These are phyloP conservation scores for Hypoxylon sp. DNA, from an alignment of 2,329 filamentous ascomycete species.

Conservation along the genomic window DNA sequence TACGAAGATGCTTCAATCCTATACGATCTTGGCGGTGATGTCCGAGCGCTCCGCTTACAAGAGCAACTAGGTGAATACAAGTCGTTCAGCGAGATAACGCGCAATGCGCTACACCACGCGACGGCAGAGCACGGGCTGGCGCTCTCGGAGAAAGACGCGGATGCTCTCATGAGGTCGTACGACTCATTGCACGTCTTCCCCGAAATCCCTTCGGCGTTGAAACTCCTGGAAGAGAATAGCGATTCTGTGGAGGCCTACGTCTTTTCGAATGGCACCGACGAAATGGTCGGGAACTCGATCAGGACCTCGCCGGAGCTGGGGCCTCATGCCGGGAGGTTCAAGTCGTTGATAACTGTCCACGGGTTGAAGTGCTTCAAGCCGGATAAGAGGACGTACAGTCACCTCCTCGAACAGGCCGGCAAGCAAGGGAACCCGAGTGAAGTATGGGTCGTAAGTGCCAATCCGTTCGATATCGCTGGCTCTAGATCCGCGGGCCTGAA, in stretches of 20 bases:
- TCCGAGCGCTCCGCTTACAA: constrained; percentile 20
- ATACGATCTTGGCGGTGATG: background rate
- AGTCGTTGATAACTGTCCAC: constrained; percentile 72
- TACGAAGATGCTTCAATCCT: constrained; percentile 50
- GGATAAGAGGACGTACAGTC: constrained; percentile 69
- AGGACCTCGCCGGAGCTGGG: constrained; percentile 67
- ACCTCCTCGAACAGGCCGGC: constrained; percentile 65
- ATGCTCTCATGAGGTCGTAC: constrained; percentile 72
- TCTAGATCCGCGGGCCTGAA: constrained; percentile 71
- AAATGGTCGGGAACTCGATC: constrained; percentile 73
- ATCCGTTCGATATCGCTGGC: constrained; percentile 79
- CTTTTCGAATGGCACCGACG: constrained; percentile 77
- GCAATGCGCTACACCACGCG: constrained; percentile 72
- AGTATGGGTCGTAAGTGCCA: constrained; percentile 78
- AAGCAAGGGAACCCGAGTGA: constrained; percentile 59
- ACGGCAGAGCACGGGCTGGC: constrained; percentile 66
- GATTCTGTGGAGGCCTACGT: constrained; percentile 65
- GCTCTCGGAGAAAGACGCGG: constrained; percentile 59
- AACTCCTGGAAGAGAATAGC: constrained; percentile 56
- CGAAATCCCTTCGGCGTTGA: constrained; percentile 69
- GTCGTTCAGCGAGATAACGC: constrained; percentile 73
- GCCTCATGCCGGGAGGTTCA: constrained; percentile 61
- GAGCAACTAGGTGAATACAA: constrained; percentile 66
- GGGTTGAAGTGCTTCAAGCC: constrained; percentile 73
- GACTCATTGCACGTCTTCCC: constrained; percentile 73